A percentile compares a stretch with the other conserved stretches of the same genome.
Conservation (phyloP, 2,329 filamentous ascomycete genomes). For the Ceratocystis diversiconidia region DNA sequence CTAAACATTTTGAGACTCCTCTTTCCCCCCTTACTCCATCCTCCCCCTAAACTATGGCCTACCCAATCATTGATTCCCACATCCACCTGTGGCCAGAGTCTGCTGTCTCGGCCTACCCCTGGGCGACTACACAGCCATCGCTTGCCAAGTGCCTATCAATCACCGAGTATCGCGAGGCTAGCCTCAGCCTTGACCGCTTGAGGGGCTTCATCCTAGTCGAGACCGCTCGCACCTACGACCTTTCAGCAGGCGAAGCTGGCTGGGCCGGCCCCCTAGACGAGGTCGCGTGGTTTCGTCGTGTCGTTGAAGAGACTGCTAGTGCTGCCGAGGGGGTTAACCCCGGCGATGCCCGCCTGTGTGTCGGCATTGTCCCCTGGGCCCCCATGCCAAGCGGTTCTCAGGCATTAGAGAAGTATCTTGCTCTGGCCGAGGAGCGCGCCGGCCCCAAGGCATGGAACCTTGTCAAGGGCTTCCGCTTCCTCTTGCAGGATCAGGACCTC, state of each 20-base stretch:
- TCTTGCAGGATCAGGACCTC: slow-evolving; percentile 62
- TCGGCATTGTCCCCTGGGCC: slow-evolving; percentile 73
- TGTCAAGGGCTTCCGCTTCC: slow-evolving; percentile 67
- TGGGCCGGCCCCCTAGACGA: slow-evolving; percentile 59
- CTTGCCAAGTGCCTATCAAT: slow-evolving; percentile 52
- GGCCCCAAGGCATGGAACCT: slow-evolving; percentile 48
- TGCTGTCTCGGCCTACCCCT: slow-evolving; percentile 53
- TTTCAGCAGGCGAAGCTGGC: slow-evolving; percentile 33
- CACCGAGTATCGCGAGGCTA: slow-evolving; percentile 43
- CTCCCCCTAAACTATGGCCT: slow-evolving; percentile 24
- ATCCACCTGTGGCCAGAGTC: slow-evolving; percentile 71
- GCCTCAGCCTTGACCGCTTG: slow-evolving; percentile 31
- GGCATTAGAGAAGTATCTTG: slow-evolving; percentile 51
- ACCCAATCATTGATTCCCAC: slow-evolving; percentile 72
- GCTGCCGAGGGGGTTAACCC: slow-evolving; percentile 44
- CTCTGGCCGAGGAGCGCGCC: slow-evolving; percentile 42
- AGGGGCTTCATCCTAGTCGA: slow-evolving; percentile 72
- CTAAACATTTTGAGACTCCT: not conserved
- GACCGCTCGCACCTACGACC: slow-evolving; percentile 56
- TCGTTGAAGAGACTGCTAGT: slow-evolving; percentile 46
- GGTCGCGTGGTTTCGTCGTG: slow-evolving; percentile 51
- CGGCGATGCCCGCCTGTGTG: slow-evolving; percentile 38
- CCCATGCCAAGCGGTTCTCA: slow-evolving; percentile 53
- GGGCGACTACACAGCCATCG: slow-evolving; percentile 47
- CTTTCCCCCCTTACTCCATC: not conserved